phyloP scores from a whole-genome alignment of 2,329 filamentous ascomycete genomes.

The Lecanicillium sp. region DNA sequence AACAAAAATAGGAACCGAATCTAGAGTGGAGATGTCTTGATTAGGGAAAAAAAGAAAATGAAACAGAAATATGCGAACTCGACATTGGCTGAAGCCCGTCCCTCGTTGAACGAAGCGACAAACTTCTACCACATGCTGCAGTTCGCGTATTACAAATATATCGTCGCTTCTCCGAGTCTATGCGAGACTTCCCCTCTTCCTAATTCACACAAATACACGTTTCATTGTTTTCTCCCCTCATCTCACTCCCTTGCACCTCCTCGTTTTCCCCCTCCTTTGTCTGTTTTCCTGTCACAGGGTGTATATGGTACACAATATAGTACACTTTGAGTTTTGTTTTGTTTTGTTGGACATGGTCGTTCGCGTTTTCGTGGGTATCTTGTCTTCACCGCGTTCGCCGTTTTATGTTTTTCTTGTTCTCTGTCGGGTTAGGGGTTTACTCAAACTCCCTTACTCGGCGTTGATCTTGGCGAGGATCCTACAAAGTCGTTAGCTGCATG shows the following conservation, averaged over 20 bases:
- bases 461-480: conserved; percentile 99
- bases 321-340: conserved; percentile 10
- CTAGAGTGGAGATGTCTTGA: conserved; percentile 1
- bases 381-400: conserved; percentile 1
- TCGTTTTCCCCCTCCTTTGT: neutral
- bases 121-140: too few relatives aligned
- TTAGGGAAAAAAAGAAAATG: neutral
- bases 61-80: too few relatives aligned
- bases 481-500: conserved; percentile 13
- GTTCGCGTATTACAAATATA: too few relatives aligned
- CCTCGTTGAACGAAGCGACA: too few relatives aligned
- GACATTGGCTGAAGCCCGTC: too few relatives aligned
- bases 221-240: neutral
- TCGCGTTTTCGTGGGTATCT: conserved; percentile 12
- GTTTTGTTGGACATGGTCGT: neutral
- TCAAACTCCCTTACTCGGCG: conserved; percentile 53
- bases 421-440: too few relatives aligned
- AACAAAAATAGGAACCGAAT: too few relatives aligned
- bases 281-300: too few relatives aligned
- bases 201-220: neutral
- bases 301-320: conserved; percentile 22
- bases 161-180: too few relatives aligned
- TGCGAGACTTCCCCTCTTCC: too few relatives aligned
- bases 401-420: conserved; percentile 10
- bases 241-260: neutral